Evolutionary conservation across 345 rosid genomes (phyloP).

Genomic region (Crucihimalaya himalaica): DNA sequence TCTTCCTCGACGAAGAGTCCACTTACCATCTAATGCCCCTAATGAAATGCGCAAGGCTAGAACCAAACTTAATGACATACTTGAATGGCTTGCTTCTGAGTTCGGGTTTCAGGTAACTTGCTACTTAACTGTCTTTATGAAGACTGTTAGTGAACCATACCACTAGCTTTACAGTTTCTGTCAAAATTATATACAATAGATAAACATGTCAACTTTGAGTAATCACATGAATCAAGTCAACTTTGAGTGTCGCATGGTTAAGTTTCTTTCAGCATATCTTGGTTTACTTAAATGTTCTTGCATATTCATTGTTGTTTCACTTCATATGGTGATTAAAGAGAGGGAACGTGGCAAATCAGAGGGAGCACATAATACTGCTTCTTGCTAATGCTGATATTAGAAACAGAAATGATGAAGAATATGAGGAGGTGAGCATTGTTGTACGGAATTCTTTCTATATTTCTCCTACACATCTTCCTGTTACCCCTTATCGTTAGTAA

Average conservation of each 20-base stretch:
- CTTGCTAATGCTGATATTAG: conserved; percentile 86
- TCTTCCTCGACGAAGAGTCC: conserved; percentile 56
- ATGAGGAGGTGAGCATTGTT: conserved; percentile 48
- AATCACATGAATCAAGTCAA: neutral
- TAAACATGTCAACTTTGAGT: neutral
- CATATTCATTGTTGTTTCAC: conserved; percentile 3
- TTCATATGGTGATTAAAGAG: conserved; percentile 55
- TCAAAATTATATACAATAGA: neutral
- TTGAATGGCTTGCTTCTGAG: conserved; percentile 86
- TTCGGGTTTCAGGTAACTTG: conserved; percentile 91
- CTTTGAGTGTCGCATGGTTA: too few species aligned
- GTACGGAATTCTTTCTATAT: neutral
- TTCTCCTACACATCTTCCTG: conserved; percentile 10
- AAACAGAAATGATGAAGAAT: conserved; percentile 45
- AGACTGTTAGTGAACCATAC: neutral
- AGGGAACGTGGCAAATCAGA: conserved; percentile 98
- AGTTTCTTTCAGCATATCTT: too few species aligned
- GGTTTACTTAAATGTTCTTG: too few species aligned
- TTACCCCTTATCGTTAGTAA: conserved; percentile 23
- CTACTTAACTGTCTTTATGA: neutral
- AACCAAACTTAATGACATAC: conserved; percentile 55
- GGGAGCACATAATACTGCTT: conserved; percentile 88
- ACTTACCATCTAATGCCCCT: conserved; percentile 30
- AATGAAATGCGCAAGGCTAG: conserved; percentile 50
- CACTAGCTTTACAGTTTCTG: neutral